Percentiles rank a stretch among this genome's conserved stretches.
Conservation (phyloP, 768 basidiomycete species). For the Gloeostereum incarnatum region DNA sequence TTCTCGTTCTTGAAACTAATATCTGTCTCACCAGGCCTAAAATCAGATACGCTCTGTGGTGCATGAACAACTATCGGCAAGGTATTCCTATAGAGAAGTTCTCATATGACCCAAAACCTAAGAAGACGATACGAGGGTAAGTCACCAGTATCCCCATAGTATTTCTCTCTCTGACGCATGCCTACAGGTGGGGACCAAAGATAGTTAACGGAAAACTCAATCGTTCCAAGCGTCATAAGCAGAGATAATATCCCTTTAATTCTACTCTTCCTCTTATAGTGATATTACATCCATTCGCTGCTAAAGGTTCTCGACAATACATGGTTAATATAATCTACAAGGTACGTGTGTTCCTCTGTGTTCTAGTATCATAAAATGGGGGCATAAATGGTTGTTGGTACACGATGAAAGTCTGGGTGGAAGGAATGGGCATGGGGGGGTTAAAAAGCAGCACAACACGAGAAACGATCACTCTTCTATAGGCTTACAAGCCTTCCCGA, state of each 20-base stretch:
- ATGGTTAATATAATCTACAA: too few relatives aligned
- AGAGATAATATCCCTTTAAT: neutral
- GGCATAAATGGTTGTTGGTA: too few relatives aligned
- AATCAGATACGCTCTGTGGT: conserved; percentile 77
- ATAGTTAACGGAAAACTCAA: conserved; percentile 7
- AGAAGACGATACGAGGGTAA: conserved; percentile 76
- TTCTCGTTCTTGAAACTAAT: neutral
- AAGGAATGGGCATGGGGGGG: neutral
- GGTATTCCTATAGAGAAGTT: conserved; percentile 47
- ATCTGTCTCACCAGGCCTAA: too few relatives aligned
- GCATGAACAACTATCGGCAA: conserved; percentile 69
- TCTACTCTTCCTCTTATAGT: neutral
- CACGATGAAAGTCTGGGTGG: too few relatives aligned
- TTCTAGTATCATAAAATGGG: too few relatives aligned
- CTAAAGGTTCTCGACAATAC: too few relatives aligned
- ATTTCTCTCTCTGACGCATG: neutral
- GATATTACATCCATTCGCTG: neutral
- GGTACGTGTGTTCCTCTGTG: too few relatives aligned
- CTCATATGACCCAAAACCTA: conserved; percentile 56
- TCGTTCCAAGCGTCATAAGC: conserved; percentile 5
- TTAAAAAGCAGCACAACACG: neutral
- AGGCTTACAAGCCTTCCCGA: conserved; percentile 13
- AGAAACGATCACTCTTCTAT: conserved; percentile 3
- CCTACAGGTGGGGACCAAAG: conserved; percentile 7
- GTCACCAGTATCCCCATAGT: conserved; percentile 14